These are phyloP conservation scores for Erythrophleum ivorense DNA, from an alignment of 331 rosid species.

Conservation along the genomic window DNA sequence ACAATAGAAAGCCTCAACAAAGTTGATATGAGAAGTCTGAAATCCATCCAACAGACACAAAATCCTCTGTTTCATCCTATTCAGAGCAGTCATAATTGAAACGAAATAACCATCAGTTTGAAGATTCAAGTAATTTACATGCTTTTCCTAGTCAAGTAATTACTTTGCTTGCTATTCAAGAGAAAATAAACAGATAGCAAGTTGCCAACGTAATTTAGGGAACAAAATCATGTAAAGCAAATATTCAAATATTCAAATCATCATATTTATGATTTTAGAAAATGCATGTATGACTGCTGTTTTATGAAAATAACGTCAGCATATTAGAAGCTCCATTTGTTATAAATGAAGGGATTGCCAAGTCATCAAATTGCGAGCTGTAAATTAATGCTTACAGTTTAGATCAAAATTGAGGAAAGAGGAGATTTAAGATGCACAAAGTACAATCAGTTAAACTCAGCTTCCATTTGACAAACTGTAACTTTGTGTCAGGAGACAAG, in stretches of 20 bases:
- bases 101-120: neutral
- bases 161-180: neutral
- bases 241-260: conserved; percentile 6
- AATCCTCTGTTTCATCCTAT: neutral
- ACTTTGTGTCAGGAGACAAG: neutral
- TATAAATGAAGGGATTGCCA: conserved; percentile 7
- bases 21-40: neutral
- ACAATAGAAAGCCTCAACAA: neutral
- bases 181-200: neutral
- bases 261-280: conserved; percentile 16
- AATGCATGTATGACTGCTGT: neutral
- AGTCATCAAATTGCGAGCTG: conserved; percentile 4
- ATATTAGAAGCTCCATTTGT: neutral
- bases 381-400: conserved; percentile 12
- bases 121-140: neutral
- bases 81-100: too few species aligned
- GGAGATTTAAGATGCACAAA: neutral
- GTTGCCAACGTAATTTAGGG: neutral
- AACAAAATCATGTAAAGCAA: neutral
- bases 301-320: neutral
- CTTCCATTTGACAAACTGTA: conserved; percentile 24
- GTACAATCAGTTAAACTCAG: conserved; percentile 14
- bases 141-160: neutral
- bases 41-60: neutral
- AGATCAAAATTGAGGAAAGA: neutral